Evolutionary conservation across 75 land plant species (phyloP).

Genomic region (Pinus taeda): DNA sequence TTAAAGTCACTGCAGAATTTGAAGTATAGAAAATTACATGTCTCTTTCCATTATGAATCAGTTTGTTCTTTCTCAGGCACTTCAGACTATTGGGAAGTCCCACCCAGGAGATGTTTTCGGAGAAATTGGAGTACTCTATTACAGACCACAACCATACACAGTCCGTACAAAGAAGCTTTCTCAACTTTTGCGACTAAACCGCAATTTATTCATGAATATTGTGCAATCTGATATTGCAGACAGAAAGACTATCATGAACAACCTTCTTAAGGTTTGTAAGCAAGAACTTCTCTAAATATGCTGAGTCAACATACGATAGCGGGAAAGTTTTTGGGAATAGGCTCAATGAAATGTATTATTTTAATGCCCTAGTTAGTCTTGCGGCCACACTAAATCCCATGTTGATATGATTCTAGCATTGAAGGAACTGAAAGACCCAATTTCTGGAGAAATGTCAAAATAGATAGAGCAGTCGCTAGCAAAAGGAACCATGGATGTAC

Average conservation of each 20-base stretch:
- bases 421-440: slow-evolving; percentile 40
- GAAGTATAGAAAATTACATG: background rate
- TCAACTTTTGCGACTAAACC: slow-evolving; percentile 61
- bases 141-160: slow-evolving; percentile 66
- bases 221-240: slow-evolving; percentile 55
- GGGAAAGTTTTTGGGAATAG: too few relatives aligned
- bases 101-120: slow-evolving; percentile 57
- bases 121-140: slow-evolving; percentile 69
- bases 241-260: slow-evolving; percentile 61
- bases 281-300: too few relatives aligned
- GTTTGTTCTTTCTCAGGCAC: too few relatives aligned
- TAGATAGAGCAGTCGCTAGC: slow-evolving; percentile 54
- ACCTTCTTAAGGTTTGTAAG: slow-evolving; percentile 53
- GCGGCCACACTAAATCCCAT: background rate
- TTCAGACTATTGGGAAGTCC: slow-evolving; percentile 16
- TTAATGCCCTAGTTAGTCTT: background rate
- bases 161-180: slow-evolving; percentile 54
- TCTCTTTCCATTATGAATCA: background rate
- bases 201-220: slow-evolving; percentile 40
- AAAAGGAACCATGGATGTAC: slow-evolving; percentile 35
- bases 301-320: too few relatives aligned
- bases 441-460: slow-evolving; percentile 26
- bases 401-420: slow-evolving; percentile 23
- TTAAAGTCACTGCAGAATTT: too few relatives aligned
- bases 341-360: background rate